phyloP scores from a whole-genome alignment of 1,139 yeast genomes.

The Debaryomyces psychrophilus region DNA sequence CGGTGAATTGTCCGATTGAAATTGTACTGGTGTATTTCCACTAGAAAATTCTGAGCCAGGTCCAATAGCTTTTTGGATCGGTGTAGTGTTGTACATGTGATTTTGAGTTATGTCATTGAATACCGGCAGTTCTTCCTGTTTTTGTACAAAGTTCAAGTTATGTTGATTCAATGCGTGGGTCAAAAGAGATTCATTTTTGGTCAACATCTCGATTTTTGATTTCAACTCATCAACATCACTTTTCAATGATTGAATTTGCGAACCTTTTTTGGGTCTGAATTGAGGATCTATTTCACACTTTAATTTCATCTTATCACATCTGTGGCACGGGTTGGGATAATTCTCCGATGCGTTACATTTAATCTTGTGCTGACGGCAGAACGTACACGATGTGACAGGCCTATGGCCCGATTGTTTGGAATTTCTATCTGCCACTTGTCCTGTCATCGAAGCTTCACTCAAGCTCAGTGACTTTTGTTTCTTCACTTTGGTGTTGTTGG shows the following conservation, averaged over 20 bases:
- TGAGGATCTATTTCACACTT: constrained; percentile 90
- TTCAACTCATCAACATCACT: constrained; percentile 84
- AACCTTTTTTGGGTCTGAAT: constrained; percentile 88
- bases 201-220: constrained; percentile 73
- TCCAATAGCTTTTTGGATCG: constrained; percentile 3
- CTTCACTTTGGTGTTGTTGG: constrained; percentile 9
- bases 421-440: constrained; percentile 14
- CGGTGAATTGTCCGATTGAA: constrained; percentile 16
- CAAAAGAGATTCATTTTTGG: constrained; percentile 68
- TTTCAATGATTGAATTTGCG: constrained; percentile 80
- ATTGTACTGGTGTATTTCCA: constrained; percentile 18
- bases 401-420: constrained; percentile 56
- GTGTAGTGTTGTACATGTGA: constrained; percentile 9
- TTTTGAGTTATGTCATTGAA: not conserved
- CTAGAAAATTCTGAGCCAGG: constrained; percentile 2
- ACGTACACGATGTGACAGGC: constrained; percentile 91
- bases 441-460: not conserved
- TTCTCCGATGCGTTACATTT: constrained; percentile 89
- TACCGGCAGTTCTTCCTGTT: constrained; percentile 21
- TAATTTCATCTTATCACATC: constrained; percentile 80
- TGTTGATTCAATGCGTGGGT: constrained; percentile 63
- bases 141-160: constrained; percentile 37
- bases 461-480: constrained; percentile 6
- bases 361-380: constrained; percentile 93
- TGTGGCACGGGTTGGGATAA: constrained; percentile 78